Percentiles rank a stretch among this genome's conserved stretches.
Evolutionary conservation across 2,329 filamentous ascomycete species (phyloP).

Genomic region (Fusarium cicatricum): DNA sequence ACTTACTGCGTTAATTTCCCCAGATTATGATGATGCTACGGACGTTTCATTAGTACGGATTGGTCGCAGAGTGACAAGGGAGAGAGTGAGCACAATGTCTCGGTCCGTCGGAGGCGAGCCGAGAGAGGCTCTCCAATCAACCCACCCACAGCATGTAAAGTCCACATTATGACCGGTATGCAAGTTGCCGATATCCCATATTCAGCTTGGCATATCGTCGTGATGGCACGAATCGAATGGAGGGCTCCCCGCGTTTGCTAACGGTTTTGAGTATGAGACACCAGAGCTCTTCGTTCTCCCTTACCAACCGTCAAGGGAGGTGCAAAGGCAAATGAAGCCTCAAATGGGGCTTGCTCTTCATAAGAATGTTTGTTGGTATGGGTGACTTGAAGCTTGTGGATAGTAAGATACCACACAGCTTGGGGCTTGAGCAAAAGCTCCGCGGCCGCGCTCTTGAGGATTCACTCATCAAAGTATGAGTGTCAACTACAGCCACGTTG

Average conservation of each 20-base stretch:
- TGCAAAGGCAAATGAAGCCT: not conserved
- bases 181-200: not conserved
- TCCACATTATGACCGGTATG: not conserved
- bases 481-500: too few relatives aligned
- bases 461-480: too few relatives aligned
- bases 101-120: conserved; percentile 18
- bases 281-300: not conserved
- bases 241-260: not conserved
- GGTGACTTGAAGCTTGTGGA: too few relatives aligned
- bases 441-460: too few relatives aligned
- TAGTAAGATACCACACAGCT: too few relatives aligned
- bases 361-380: not conserved
- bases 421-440: too few relatives aligned
- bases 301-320: not conserved
- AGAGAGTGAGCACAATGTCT: conserved; percentile 20
- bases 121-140: not conserved
- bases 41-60: not conserved
- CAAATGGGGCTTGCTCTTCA: not conserved
- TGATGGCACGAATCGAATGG: not conserved
- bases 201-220: not conserved
- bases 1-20: too few relatives aligned
- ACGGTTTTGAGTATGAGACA: not conserved
- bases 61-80: conserved; percentile 6
- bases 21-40: too few relatives aligned
- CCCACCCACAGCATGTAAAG: too few relatives aligned